These are phyloP conservation scores for Cryptosporidium canis DNA, from an alignment of 169 alveolate genomes.

Conservation along the genomic window DNA sequence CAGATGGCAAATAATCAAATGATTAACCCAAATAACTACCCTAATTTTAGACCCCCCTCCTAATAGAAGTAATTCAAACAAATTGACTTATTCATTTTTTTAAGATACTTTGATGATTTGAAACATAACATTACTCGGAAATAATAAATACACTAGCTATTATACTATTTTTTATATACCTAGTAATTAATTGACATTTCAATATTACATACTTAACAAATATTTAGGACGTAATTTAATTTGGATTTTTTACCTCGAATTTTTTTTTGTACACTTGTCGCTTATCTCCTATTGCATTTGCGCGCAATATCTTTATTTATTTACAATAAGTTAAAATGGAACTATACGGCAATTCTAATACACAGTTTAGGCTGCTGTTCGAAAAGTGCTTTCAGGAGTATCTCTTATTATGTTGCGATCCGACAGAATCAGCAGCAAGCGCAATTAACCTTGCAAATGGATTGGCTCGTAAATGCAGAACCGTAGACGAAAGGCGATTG, in stretches of 20 bases:
- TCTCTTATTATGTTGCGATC: constrained; percentile 18
- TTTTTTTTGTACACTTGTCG: not conserved
- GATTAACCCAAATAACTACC: not conserved
- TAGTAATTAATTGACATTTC: not conserved
- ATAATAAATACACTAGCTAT: not conserved
- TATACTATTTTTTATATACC: not conserved
- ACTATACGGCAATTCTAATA: not conserved
- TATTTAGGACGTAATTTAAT: not conserved
- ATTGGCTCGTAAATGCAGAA: not conserved
- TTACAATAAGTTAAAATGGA: constrained; percentile 9
- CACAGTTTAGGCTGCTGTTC: not conserved
- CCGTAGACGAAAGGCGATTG: not conserved
- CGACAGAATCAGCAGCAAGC: constrained; percentile 21
- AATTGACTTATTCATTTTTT: constrained; percentile 1
- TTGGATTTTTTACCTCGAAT: not conserved
- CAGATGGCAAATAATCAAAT: constrained; percentile 8
- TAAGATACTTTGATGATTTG: not conserved
- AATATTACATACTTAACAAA: not conserved
- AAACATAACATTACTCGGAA: not conserved
- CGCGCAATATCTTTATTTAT: constrained; percentile 22
- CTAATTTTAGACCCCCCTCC: not conserved
- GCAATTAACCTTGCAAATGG: constrained; percentile 33
- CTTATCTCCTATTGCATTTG: constrained; percentile 10
- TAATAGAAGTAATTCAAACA: not conserved
- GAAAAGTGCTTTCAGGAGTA: constrained; percentile 46